These are phyloP conservation scores for Apiospora saccharicola DNA, from an alignment of 2,329 filamentous ascomycete genomes.

Conservation along the genomic window DNA sequence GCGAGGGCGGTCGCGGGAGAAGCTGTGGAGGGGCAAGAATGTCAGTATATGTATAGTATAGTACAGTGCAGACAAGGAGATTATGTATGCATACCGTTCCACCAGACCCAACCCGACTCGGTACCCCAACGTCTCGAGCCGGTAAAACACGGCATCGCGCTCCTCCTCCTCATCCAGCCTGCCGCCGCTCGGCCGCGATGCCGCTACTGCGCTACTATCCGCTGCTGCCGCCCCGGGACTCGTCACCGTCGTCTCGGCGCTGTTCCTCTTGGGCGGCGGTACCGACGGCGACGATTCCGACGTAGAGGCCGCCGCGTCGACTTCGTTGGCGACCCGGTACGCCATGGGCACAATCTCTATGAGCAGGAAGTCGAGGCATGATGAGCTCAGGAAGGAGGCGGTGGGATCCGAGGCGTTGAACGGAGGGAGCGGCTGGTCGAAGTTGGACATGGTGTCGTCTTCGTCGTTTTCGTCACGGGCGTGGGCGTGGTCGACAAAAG, in stretches of 20 bases:
- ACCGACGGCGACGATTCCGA: background rate
- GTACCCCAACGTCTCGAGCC: slow-evolving; percentile 86
- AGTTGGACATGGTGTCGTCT: slow-evolving; percentile 66
- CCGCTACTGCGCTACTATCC: slow-evolving; percentile 8
- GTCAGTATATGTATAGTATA: background rate
- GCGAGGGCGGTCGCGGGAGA: slow-evolving; percentile 82
- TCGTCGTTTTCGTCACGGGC: background rate
- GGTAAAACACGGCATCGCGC: slow-evolving; percentile 83
- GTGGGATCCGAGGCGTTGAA: slow-evolving; percentile 77
- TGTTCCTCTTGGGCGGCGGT: background rate
- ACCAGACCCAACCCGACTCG: slow-evolving; percentile 91
- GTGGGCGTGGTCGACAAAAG: background rate
- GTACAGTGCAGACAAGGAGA: background rate
- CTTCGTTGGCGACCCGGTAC: slow-evolving; percentile 81
- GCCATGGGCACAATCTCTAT: slow-evolving; percentile 97
- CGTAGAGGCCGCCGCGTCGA: slow-evolving; percentile 52
- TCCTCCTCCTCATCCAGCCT: slow-evolving; percentile 79
- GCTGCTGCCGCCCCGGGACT: background rate
- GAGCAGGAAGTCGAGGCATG: slow-evolving; percentile 91
- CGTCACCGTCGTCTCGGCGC: slow-evolving; percentile 34
- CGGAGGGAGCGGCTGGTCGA: slow-evolving; percentile 73
- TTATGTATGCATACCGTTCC: slow-evolving; percentile 70
- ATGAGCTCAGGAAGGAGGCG: slow-evolving; percentile 80
- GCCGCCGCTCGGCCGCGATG: slow-evolving; percentile 27
- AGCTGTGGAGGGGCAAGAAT: slow-evolving; percentile 54